Evolutionary conservation across 495 filamentous ascomycete genomes (phyloP).

Genomic region (Baudoinia panamericana): DNA sequence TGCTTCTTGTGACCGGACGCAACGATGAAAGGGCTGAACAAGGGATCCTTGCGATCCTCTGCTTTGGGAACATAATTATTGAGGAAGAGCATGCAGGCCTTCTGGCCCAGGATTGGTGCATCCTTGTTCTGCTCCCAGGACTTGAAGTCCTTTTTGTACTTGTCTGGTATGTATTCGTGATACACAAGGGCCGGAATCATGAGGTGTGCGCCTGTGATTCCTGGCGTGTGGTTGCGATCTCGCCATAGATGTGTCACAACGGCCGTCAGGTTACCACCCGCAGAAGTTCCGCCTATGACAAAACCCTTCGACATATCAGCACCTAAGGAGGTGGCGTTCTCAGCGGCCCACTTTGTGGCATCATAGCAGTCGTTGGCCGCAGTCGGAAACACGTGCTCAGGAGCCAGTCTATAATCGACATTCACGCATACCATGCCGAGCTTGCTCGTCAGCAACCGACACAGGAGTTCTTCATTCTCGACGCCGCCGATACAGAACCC

Average conservation of each 20-base stretch:
- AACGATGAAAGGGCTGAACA: conserved; percentile 13
- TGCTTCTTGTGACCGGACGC: conserved; percentile 19
- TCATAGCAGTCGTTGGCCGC: conserved; percentile 38
- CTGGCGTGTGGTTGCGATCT: conserved; percentile 33
- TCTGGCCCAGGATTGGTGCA: conserved; percentile 17
- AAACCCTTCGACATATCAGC: conserved; percentile 35
- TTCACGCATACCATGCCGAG: conserved; percentile 31
- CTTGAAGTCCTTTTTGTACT: conserved; percentile 27
- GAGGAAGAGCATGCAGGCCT: conserved; percentile 16
- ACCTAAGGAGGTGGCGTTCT: conserved; percentile 29
- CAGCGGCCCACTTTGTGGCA: conserved; percentile 35
- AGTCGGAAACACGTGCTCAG: conserved; percentile 38
- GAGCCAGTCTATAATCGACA: conserved; percentile 37
- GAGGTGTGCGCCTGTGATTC: conserved; percentile 35
- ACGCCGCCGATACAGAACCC: conserved; percentile 17
- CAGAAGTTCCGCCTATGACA: conserved; percentile 37
- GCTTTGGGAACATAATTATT: conserved; percentile 8
- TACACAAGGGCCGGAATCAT: conserved; percentile 28
- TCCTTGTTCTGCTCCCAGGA: conserved; percentile 32
- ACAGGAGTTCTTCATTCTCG: conserved; percentile 20
- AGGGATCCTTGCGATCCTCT: conserved; percentile 6
- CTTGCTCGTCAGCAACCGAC: conserved; percentile 9
- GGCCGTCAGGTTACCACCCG: conserved; percentile 37
- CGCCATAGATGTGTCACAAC: conserved; percentile 32
- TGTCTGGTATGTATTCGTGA: conserved; percentile 19